Evolutionary conservation across 2,329 filamentous ascomycete genomes (phyloP).

Genomic region (Zymoseptoria brevis): DNA sequence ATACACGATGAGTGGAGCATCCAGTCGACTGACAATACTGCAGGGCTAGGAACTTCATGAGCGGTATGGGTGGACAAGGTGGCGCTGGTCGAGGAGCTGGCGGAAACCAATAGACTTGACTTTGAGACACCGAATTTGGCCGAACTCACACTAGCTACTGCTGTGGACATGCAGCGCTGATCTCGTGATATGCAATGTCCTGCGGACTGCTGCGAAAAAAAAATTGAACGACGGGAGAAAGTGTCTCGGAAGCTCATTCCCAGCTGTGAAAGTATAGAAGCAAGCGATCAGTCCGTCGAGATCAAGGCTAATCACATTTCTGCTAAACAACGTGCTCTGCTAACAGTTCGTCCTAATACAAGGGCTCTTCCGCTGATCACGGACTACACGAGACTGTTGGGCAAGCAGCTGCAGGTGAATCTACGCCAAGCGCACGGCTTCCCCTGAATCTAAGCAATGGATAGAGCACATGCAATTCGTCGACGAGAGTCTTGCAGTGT

Average conservation of each 20-base stretch:
- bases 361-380: too few species aligned
- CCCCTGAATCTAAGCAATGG: too few species aligned
- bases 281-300: not conserved
- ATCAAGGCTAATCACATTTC: not conserved
- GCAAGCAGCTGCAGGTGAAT: too few species aligned
- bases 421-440: too few species aligned
- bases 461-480: too few species aligned
- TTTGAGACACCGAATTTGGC: not conserved
- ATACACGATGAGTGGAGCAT: not conserved
- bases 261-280: not conserved
- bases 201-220: not conserved
- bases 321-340: too few species aligned
- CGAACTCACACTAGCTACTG: not conserved
- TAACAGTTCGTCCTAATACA: too few species aligned
- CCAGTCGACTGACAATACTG: slow-evolving; percentile 12
- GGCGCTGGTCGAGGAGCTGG: slow-evolving; percentile 9
- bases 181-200: not conserved
- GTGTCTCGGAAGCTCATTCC: not conserved
- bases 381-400: too few species aligned
- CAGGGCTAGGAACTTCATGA: slow-evolving; percentile 63
- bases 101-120: slow-evolving; percentile 6
- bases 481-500: too few species aligned
- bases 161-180: not conserved
- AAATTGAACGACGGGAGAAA: not conserved
- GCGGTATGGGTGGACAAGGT: slow-evolving; percentile 42